phyloP scores from a whole-genome alignment of 192 early-diverging fungal species.

The Backusella psychrophila region DNA sequence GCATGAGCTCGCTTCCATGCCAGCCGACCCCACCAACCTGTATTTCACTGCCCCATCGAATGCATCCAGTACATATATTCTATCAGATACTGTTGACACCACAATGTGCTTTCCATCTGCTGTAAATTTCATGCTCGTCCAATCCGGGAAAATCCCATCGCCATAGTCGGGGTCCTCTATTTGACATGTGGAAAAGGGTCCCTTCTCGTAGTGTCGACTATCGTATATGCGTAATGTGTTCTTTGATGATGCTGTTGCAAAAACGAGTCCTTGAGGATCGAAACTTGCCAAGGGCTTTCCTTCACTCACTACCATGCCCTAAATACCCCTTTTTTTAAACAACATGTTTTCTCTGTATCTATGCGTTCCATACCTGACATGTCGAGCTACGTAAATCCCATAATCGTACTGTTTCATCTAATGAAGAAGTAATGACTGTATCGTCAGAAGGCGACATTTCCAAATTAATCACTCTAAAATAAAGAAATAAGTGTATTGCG shows the following conservation, averaged over 20 bases:
- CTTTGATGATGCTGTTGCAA: constrained; percentile 62
- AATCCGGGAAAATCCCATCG: constrained; percentile 27
- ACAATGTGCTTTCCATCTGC: constrained; percentile 77
- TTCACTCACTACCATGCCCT: constrained; percentile 39
- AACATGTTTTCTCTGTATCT: no score
- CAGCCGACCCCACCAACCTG: constrained; percentile 43
- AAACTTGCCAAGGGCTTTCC: constrained; percentile 61
- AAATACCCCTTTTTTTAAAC: neutral
- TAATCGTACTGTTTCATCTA: constrained; percentile 75
- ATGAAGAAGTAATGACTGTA: constrained; percentile 74
- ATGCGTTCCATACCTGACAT: constrained; percentile 47
- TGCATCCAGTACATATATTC: constrained; percentile 66
- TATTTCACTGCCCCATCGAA: constrained; percentile 50
- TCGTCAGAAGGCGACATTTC: constrained; percentile 87
- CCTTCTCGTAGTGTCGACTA: constrained; percentile 42
- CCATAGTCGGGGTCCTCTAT: constrained; percentile 23
- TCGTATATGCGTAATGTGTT: constrained; percentile 69
- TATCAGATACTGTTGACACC: constrained; percentile 57
- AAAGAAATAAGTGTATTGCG: neutral
- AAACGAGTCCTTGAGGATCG: constrained; percentile 78
- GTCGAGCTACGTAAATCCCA: constrained; percentile 77
- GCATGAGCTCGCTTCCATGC: constrained; percentile 19
- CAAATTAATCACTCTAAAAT: constrained; percentile 60
- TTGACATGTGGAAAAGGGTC: constrained; percentile 45
- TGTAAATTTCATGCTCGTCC: constrained; percentile 67